These are phyloP conservation scores for Coemansia sp. DNA, from an alignment of 192 early-diverging fungal genomes.

Conservation along the genomic window DNA sequence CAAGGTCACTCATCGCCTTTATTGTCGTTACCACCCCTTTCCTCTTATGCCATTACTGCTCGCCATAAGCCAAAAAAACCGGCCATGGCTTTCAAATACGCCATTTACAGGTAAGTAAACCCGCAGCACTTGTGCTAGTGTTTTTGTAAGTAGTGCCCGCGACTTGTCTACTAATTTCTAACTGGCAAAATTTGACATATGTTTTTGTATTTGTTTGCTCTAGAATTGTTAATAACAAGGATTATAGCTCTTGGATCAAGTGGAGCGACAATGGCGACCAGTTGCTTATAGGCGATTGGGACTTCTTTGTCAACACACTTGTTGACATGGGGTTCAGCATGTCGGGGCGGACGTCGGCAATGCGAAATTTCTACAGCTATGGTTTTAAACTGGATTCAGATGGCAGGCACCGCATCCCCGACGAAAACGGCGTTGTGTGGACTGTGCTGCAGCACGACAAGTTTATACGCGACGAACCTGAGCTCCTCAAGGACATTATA, in stretches of 20 bases:
- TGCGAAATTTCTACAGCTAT: not conserved
- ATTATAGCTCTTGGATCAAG: not conserved
- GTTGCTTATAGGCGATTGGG: not conserved
- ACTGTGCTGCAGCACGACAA: not conserved
- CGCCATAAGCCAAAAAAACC: not conserved
- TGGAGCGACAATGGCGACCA: not conserved
- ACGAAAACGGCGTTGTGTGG: not conserved
- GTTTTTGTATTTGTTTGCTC: not conserved
- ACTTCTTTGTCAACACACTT: not conserved
- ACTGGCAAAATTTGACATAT: too few species aligned
- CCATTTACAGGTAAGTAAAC: not conserved
- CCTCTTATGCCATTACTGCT: not conserved
- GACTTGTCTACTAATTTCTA: too few species aligned
- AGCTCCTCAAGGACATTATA: not conserved
- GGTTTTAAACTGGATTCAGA: not conserved
- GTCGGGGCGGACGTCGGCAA: not conserved
- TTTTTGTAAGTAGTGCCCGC: not conserved
- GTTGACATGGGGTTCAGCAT: not conserved
- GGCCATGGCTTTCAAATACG: not conserved
- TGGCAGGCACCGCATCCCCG: not conserved
- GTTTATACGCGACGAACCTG: not conserved
- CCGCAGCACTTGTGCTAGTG: not conserved
- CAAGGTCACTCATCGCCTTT: not conserved
- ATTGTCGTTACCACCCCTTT: not conserved
- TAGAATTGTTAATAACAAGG: not conserved